Percentiles rank a stretch among this genome's conserved stretches.
Conservation (phyloP, 257 asterid species). For the Forsythia viridissima region DNA sequence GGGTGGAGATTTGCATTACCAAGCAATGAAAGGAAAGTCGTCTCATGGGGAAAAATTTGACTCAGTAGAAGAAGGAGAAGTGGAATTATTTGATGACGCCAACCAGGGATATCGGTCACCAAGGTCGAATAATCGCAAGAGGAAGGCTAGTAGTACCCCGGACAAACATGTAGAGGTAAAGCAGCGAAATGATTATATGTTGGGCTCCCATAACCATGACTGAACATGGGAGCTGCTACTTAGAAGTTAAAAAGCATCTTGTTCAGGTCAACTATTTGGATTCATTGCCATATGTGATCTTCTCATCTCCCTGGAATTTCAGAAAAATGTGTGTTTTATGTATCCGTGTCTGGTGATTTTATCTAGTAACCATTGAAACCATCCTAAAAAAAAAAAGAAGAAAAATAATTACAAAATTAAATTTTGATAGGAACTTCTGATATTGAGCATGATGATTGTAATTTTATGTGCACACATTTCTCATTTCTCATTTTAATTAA, state of each 20-base stretch:
- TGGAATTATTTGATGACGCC: conserved; percentile 52
- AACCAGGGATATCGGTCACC: conserved; percentile 57
- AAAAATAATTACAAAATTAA: neutral
- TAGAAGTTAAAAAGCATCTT: neutral
- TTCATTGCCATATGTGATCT: neutral
- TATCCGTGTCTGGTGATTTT: neutral
- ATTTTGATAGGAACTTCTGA: neutral
- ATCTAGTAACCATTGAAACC: neutral
- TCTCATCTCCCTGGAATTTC: neutral
- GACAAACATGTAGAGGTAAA: conserved; percentile 48
- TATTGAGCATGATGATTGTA: neutral
- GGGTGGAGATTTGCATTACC: conserved; percentile 41
- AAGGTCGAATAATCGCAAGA: conserved; percentile 43
- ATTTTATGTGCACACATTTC: neutral
- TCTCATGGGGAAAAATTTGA: conserved; percentile 47
- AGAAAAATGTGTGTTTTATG: neutral
- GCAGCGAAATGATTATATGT: conserved; percentile 34
- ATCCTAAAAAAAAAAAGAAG: neutral
- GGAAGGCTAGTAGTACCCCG: conserved; percentile 64
- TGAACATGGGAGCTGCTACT: neutral
- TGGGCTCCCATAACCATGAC: conserved; percentile 20
- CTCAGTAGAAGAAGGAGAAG: conserved; percentile 82
- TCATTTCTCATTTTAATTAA: neutral
- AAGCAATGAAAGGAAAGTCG: conserved; percentile 42
- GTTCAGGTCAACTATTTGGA: neutral